Evolutionary conservation across 1,139 yeast genomes (phyloP).

Genomic region (Yamadazyma mexicana): DNA sequence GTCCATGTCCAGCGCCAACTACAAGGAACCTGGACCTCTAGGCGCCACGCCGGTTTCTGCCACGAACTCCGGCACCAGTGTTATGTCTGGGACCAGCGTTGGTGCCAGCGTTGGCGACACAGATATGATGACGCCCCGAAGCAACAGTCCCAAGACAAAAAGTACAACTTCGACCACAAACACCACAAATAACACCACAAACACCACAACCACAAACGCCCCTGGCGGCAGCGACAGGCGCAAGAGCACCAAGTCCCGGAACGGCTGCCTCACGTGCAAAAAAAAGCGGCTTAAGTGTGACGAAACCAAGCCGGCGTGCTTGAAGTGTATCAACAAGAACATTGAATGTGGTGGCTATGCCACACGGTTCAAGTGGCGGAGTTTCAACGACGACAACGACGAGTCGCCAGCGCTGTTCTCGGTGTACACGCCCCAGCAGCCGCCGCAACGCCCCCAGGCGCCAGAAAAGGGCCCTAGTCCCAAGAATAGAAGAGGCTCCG

Average conservation of each 20-base stretch:
- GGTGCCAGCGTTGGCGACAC: no score
- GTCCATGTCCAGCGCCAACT: no score
- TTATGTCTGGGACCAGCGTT: background rate
- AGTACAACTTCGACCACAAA: background rate
- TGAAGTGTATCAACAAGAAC: constrained; percentile 31
- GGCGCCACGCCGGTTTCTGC: background rate
- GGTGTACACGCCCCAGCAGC: background rate
- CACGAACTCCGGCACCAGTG: background rate
- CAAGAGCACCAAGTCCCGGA: constrained; percentile 21
- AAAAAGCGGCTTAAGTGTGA: constrained; percentile 42
- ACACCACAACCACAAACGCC: background rate
- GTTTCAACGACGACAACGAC: constrained; percentile 34
- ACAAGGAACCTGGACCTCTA: no score
- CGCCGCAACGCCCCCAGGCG: background rate
- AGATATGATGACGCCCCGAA: background rate
- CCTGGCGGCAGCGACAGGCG: constrained; percentile 5
- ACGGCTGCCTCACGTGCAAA: constrained; percentile 36
- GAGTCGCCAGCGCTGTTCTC: background rate
- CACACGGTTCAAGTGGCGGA: constrained; percentile 62
- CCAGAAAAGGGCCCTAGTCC: background rate
- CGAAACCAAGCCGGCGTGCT: constrained; percentile 43
- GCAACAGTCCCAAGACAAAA: background rate
- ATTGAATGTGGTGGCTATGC: constrained; percentile 53
- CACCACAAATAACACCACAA: background rate
- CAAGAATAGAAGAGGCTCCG: constrained; percentile 7